Conservation (phyloP, 441 rosid genomes). For the Bocquillonia castaneifolia region DNA sequence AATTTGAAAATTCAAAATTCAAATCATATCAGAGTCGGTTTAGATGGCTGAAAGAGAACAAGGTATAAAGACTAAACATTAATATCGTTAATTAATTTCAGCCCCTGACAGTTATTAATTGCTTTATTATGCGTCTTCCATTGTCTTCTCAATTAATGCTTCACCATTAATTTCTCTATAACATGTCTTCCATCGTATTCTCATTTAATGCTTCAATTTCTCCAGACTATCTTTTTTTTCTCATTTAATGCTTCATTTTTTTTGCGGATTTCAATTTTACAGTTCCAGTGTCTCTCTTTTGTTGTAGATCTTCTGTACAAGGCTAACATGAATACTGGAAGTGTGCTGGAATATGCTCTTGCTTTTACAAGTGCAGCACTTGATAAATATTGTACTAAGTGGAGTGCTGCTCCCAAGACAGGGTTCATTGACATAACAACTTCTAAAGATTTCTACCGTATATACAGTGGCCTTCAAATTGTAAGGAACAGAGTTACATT, state of each 20-base stretch:
- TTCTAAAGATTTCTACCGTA: conserved; percentile 91
- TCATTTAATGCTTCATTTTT: conserved; percentile 12
- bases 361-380: conserved; percentile 95
- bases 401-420: conserved; percentile 96
- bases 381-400: conserved; percentile 90
- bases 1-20: conserved; percentile 9
- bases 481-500: conserved; percentile 41
- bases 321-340: conserved; percentile 88
- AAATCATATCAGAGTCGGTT: not conserved
- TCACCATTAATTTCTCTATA: conserved; percentile 3
- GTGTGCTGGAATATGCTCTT: conserved; percentile 95
- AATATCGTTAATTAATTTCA: not conserved
- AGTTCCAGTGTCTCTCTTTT: conserved; percentile 18
- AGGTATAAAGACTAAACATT: not conserved
- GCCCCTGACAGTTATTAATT: not conserved
- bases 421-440: conserved; percentile 95
- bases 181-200: conserved; percentile 1
- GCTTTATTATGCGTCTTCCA: conserved; percentile 4
- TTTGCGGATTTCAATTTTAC: conserved; percentile 18
- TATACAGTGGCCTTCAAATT: conserved; percentile 94
- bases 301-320: conserved; percentile 87
- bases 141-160: not conserved
- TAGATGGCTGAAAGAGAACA: not conserved
- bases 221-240: too few species aligned
- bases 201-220: too few species aligned